Conservation (phyloP, 345 rosid species). For the thale cress (Arabidopsis thaliana) region DNA sequence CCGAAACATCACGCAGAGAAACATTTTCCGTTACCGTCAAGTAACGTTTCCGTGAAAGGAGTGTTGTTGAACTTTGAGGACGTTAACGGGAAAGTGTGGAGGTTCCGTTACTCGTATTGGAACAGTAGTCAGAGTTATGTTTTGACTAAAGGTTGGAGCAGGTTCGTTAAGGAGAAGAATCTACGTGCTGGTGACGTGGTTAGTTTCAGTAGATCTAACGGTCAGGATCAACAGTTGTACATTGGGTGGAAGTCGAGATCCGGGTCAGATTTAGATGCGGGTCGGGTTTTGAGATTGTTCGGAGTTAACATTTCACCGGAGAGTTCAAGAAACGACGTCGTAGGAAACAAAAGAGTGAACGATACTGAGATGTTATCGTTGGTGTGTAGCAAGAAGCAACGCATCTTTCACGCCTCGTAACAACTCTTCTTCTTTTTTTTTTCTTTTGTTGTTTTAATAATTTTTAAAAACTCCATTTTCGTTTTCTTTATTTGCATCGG, state of each 20-base stretch:
- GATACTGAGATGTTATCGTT: conserved; percentile 62
- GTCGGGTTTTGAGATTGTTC: conserved; percentile 70
- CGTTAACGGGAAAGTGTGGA: conserved; percentile 81
- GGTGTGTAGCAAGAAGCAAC: conserved; percentile 76
- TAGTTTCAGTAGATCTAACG: conserved; percentile 79
- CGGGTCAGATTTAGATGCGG: conserved; percentile 45
- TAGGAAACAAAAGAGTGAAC: conserved; percentile 61
- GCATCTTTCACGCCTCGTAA: conserved; percentile 76
- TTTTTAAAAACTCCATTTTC: not conserved
- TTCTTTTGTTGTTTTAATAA: not conserved
- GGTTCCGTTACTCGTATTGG: conserved; percentile 98
- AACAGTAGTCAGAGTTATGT: conserved; percentile 97
- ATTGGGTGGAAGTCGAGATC: conserved; percentile 65
- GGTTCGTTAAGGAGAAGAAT: conserved; percentile 90
- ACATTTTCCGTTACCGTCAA: conserved; percentile 69
- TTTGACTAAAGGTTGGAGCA: conserved; percentile 96
- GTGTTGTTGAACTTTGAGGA: conserved; percentile 80
- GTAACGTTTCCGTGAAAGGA: conserved; percentile 62
- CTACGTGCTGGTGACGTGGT: conserved; percentile 89
- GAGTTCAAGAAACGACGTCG: conserved; percentile 34
- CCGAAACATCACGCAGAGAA: conserved; percentile 97
- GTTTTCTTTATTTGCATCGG: conserved; percentile 12
- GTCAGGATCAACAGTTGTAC: conserved; percentile 71
- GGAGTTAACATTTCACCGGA: conserved; percentile 77
- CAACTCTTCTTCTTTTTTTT: conserved; percentile 39